phyloP scores from a whole-genome alignment of 345 rosid species.

The Erucastrum elatum region DNA sequence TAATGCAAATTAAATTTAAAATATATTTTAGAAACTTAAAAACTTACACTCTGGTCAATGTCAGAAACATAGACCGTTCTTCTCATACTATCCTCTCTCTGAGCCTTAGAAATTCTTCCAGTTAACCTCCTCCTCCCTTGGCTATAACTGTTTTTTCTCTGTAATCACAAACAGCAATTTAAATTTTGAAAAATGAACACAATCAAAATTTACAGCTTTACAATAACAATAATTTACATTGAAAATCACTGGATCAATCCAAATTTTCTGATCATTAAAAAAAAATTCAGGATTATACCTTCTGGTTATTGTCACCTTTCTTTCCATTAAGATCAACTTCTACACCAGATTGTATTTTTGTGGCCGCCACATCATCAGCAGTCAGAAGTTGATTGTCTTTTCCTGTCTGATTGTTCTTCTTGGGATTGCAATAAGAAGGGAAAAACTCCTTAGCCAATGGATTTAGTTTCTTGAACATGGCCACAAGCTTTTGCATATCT shows the following conservation, averaged over 20 bases:
- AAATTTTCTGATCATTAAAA: constrained; percentile 9
- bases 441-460: constrained; percentile 84
- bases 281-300: constrained; percentile 11
- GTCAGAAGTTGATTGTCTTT: constrained; percentile 38
- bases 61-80: constrained; percentile 46
- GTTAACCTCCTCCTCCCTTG: constrained; percentile 62
- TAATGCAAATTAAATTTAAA: not conserved
- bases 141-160: constrained; percentile 65
- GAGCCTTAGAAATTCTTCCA: constrained; percentile 53
- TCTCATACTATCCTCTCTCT: constrained; percentile 60
- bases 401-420: constrained; percentile 37
- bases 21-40: not conserved
- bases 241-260: not conserved
- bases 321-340: constrained; percentile 33
- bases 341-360: constrained; percentile 35
- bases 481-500: constrained; percentile 69
- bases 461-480: constrained; percentile 80
- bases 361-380: constrained; percentile 36
- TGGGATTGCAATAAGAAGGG: constrained; percentile 55
- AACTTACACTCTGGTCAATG: constrained; percentile 46
- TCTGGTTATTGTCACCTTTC: constrained; percentile 32
- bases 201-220: not conserved
- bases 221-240: not conserved
- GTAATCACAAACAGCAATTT: constrained; percentile 19
- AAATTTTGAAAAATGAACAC: not conserved